These are phyloP conservation scores for Protomyces inundatus DNA, from an alignment of 1,139 yeast genomes.

Conservation along the genomic window DNA sequence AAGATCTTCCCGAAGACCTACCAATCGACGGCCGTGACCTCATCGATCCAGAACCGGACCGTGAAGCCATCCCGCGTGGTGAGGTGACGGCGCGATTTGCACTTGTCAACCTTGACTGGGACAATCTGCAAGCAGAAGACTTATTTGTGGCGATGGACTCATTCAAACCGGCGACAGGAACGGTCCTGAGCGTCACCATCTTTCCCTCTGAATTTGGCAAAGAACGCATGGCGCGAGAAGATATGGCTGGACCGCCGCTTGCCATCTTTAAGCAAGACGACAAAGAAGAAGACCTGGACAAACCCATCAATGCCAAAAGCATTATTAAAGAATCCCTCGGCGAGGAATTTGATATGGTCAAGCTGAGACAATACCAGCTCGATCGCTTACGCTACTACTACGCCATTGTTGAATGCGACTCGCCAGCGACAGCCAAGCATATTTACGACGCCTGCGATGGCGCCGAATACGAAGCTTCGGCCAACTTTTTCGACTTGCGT, in stretches of 20 bases:
- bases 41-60: slow-evolving; percentile 55
- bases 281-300: slow-evolving; percentile 36
- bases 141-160: slow-evolving; percentile 84
- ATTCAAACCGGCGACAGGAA: slow-evolving; percentile 74
- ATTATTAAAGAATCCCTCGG: slow-evolving; percentile 42
- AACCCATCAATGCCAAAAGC: slow-evolving; percentile 35
- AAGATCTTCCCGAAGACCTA: slow-evolving; percentile 42
- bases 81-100: slow-evolving; percentile 81
- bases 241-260: slow-evolving; percentile 84
- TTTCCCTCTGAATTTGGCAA: slow-evolving; percentile 93
- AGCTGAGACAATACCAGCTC: slow-evolving; percentile 57
- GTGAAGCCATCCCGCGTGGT: slow-evolving; percentile 65
- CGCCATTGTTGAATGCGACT: slow-evolving; percentile 85
- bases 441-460: slow-evolving; percentile 90
- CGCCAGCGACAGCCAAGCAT: slow-evolving; percentile 60
- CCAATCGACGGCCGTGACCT: slow-evolving; percentile 39
- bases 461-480: slow-evolving; percentile 91
- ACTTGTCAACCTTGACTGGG: slow-evolving; percentile 97
- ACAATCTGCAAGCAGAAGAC: slow-evolving; percentile 77
- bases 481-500: slow-evolving; percentile 86
- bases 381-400: slow-evolving; percentile 90
- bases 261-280: slow-evolving; percentile 55
- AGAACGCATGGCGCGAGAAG: slow-evolving; percentile 85
- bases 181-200: slow-evolving; percentile 64
- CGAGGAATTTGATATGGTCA: slow-evolving; percentile 46